A percentile compares a stretch with the other conserved stretches of the same genome.
Conservation (phyloP, 2,329 filamentous ascomycete species). For the Penicillium frequentans region DNA sequence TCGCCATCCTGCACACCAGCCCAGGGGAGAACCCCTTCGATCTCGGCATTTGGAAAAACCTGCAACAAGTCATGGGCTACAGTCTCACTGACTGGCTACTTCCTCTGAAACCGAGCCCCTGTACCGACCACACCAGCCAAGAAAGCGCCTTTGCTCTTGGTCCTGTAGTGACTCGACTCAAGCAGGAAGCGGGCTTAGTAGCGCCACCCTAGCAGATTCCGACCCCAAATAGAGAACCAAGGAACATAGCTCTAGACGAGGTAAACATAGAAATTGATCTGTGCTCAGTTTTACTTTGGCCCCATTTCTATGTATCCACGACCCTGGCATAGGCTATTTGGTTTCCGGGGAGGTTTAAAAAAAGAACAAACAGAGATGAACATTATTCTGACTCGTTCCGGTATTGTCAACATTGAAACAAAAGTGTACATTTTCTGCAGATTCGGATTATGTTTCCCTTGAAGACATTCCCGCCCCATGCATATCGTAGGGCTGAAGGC, state of each 20-base stretch:
- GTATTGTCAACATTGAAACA: not conserved
- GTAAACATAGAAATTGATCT: slow-evolving; percentile 2
- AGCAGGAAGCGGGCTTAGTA: slow-evolving; percentile 45
- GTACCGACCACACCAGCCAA: slow-evolving; percentile 64
- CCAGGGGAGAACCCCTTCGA: slow-evolving; percentile 85
- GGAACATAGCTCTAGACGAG: not conserved
- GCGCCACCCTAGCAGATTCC: not conserved
- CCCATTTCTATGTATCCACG: not conserved
- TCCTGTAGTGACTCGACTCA: slow-evolving; percentile 58
- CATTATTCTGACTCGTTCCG: not conserved
- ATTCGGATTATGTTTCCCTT: not conserved
- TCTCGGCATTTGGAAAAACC: slow-evolving; percentile 68
- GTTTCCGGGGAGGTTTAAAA: not conserved
- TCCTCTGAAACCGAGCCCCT: slow-evolving; percentile 73
- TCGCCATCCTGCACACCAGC: slow-evolving; percentile 74
- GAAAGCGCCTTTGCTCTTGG: slow-evolving; percentile 70
- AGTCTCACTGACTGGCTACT: slow-evolving; percentile 74
- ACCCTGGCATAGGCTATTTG: not conserved
- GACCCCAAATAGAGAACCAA: not conserved
- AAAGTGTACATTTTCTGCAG: not conserved
- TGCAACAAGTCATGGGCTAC: slow-evolving; percentile 76
- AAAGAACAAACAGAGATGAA: not conserved
- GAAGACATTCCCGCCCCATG: not conserved
- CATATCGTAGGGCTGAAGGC: not conserved
- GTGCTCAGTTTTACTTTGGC: not conserved